Conservation (phyloP, 2,329 filamentous ascomycete species). For the Purpureocillium takamizusanense region DNA sequence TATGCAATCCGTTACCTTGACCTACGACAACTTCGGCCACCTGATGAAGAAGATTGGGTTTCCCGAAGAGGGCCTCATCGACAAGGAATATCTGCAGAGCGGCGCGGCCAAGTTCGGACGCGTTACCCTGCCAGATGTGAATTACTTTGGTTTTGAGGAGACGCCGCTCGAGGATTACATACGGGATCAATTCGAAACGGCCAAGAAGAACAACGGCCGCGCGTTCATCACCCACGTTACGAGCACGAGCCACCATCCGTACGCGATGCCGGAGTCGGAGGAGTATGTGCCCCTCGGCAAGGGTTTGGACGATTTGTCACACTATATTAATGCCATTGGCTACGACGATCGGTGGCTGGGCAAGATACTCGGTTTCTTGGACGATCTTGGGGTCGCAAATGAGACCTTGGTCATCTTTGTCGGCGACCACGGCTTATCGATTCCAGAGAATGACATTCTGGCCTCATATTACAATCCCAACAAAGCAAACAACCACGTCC, state of each 20-base stretch:
- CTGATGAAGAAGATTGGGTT: conserved; percentile 21
- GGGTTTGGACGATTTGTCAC: conserved; percentile 19
- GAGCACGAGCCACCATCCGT: conserved; percentile 25
- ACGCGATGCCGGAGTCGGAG: conserved; percentile 18
- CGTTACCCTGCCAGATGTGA: conserved; percentile 18
- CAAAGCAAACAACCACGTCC: conserved; percentile 22
- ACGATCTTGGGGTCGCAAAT: conserved; percentile 20
- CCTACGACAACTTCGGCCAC: conserved; percentile 20
- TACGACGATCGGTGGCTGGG: conserved; percentile 24
- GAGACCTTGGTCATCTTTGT: conserved; percentile 22
- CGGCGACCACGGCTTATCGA: conserved; percentile 23
- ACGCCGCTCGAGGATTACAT: conserved; percentile 21
- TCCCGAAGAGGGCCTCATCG: conserved; percentile 12
- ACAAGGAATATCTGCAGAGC: conserved; percentile 20
- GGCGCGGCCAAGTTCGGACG: conserved; percentile 17
- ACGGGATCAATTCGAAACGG: conserved; percentile 18
- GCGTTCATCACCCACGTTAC: conserved; percentile 24
- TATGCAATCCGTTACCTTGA: conserved; percentile 21
- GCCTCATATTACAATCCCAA: conserved; percentile 23
- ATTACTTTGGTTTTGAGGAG: conserved; percentile 25
- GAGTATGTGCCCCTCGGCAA: conserved; percentile 15
- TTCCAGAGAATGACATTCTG: conserved; percentile 19
- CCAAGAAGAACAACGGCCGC: conserved; percentile 19
- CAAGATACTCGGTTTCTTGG: conserved; percentile 18
- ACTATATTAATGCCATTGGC: conserved; percentile 22